phyloP scores from a whole-genome alignment of 2,329 filamentous ascomycete genomes.

The Penicillium hesseltinei region DNA sequence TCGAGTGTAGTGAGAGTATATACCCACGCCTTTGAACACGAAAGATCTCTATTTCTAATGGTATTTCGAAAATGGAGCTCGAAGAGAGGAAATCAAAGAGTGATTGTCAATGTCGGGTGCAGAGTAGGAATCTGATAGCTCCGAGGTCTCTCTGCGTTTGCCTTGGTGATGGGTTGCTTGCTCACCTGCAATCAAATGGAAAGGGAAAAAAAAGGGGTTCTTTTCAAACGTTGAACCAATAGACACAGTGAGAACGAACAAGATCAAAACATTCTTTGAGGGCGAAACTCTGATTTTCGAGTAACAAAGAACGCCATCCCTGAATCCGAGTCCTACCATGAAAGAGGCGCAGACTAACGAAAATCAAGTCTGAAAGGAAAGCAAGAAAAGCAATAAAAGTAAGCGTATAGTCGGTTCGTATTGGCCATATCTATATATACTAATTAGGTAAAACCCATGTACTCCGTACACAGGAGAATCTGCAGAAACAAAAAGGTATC shows the following conservation, averaged over 20 bases:
- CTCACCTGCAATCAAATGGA: neutral
- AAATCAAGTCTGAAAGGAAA: neutral
- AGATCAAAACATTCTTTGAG: neutral
- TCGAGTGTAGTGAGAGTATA: neutral
- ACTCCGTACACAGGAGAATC: conserved; percentile 3
- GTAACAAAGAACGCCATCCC: conserved; percentile 2
- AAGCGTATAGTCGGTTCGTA: conserved; percentile 1
- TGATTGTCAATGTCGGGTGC: neutral
- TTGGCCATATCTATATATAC: conserved; percentile 10
- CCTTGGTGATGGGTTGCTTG: neutral
- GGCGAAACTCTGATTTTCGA: neutral
- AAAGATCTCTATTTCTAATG: neutral
- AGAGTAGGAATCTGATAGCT: neutral
- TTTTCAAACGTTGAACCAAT: neutral
- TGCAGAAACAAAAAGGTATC: conserved; percentile 29
- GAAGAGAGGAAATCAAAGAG: no score
- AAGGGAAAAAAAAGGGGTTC: neutral
- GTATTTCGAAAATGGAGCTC: no score
- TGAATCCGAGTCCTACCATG: neutral
- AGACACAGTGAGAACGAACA: neutral
- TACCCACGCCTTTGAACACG: neutral
- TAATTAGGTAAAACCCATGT: conserved; percentile 7
- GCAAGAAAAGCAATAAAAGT: neutral
- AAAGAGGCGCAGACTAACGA: neutral
- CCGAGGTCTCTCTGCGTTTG: neutral